A percentile compares a stretch with the other conserved stretches of the same genome.
These are phyloP conservation scores for Talaromyces marneffei DNA, from an alignment of 2,329 filamentous ascomycete genomes.

Conservation along the genomic window DNA sequence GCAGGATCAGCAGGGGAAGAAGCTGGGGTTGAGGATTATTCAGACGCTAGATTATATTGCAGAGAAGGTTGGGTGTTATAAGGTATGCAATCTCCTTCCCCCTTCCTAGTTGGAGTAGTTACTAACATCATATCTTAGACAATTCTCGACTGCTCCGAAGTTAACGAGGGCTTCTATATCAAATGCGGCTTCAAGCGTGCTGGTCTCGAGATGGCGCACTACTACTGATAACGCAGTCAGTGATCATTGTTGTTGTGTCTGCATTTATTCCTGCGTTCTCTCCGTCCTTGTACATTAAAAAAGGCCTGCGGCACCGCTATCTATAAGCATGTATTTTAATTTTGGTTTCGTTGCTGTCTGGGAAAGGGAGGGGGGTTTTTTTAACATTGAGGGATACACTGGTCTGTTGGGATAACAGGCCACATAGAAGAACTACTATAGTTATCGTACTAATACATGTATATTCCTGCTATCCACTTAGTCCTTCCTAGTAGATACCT, in stretches of 20 bases:
- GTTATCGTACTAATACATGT: background rate
- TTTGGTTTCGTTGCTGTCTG: background rate
- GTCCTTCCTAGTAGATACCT: background rate
- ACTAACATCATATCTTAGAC: constrained; percentile 49
- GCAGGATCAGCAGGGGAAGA: constrained; percentile 95
- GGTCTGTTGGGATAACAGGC: background rate
- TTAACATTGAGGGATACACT: background rate
- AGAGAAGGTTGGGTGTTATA: constrained; percentile 87
- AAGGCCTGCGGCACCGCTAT: background rate
- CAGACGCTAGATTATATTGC: constrained; percentile 88
- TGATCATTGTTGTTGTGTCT: background rate
- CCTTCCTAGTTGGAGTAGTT: background rate
- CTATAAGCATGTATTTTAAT: background rate
- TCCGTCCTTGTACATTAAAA: background rate
- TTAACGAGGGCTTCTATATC: constrained; percentile 95
- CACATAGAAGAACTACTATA: background rate
- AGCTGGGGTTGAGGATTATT: constrained; percentile 85
- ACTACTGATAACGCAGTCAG: constrained; percentile 52
- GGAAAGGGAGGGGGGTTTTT: background rate
- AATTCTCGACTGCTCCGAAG: constrained; percentile 92
- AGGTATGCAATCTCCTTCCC: constrained; percentile 43
- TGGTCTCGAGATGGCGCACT: constrained; percentile 94
- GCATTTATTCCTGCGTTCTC: background rate
- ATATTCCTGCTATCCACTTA: background rate
- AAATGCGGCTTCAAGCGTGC: constrained; percentile 94